These are phyloP conservation scores for Farysia itapuensis DNA, from an alignment of 1,284 basidiomycete species.

Conservation along the genomic window DNA sequence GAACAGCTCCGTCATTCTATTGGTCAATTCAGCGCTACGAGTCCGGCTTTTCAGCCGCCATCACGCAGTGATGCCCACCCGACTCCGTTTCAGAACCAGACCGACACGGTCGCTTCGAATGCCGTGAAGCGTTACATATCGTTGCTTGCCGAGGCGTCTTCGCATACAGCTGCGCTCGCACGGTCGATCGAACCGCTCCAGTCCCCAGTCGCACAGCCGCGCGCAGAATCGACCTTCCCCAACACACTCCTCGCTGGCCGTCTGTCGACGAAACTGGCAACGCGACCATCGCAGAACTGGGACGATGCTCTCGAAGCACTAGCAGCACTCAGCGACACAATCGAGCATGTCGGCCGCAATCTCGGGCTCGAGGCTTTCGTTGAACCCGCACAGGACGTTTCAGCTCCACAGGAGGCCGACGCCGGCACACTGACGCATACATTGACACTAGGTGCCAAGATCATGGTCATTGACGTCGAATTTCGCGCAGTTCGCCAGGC, in stretches of 20 bases:
- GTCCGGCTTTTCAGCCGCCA: conserved; percentile 19
- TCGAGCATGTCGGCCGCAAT: conserved; percentile 10
- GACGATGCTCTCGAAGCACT: conserved; percentile 7
- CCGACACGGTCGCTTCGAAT: conserved; percentile 2
- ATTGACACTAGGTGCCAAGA: conserved; percentile 32
- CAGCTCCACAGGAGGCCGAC: neutral
- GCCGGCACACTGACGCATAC: conserved; percentile 9
- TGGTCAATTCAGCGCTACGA: conserved; percentile 18
- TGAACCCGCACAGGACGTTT: conserved; percentile 14
- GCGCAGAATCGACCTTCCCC: conserved; percentile 3
- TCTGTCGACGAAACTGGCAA: neutral
- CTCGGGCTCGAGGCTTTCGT: conserved; percentile 37
- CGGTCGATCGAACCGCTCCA: conserved; percentile 28
- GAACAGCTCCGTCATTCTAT: conserved; percentile 30
- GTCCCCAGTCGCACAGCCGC: neutral
- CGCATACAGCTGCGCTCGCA: conserved; percentile 23
- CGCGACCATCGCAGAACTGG: neutral
- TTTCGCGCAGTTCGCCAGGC: conserved; percentile 3
- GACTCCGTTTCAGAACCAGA: neutral
- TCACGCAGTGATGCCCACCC: conserved; percentile 4
- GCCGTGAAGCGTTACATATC: conserved; percentile 31
- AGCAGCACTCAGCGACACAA: conserved; percentile 17
- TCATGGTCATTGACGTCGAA: conserved; percentile 40
- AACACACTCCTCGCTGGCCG: conserved; percentile 6
- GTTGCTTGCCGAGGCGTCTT: conserved; percentile 26